Base-by-base conservation (phyloP, 129 eudicot species). In the Logfia minima region DNA sequence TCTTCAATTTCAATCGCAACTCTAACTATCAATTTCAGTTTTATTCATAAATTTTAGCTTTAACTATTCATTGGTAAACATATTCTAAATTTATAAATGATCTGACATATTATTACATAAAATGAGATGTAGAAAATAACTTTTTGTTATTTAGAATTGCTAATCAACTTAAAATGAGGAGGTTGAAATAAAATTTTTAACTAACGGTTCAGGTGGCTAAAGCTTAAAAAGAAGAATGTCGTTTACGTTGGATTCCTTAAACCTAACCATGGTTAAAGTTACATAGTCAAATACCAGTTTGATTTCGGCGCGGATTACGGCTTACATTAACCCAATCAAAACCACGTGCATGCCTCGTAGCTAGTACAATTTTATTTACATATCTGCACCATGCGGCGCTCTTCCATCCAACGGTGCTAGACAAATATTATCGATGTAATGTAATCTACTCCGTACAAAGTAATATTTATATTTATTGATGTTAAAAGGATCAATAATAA, bases 321-420 rank as follows among this genome's bases (percentile, higher is more conserved):
- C 71, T 53, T 14, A 32, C 52, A 71, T 22, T 9, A 45, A 72
- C 62, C 16, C 64, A 26, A 39, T 71, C 39, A 70, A 70, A 60
- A 24, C 31, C 82, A 78, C 13, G 76, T 78, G 74, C 22, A 26
- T n/a, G 35, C 61, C 83, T 78, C 80, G 77, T 83, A 79, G 81
- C 24, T 63, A 74, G 62, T 45, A 58, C 78, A 63, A 4, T 58
- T 53, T 45, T 23, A 26, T 52, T 56, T 62, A 70, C 83, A 61
- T 37, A 2, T 34, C 35, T 32, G 35, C 35, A 32, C 68, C 76
- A 75, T 58, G 19, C 64, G 29, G 13, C 26, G 64, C 7, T 2
- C 28, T 58, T 2, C 21, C 64, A 58, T 58, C 64, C 64, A 58
- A 58, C 64, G 64, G 64, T 58, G 64, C 11, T 7, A 37, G 0